These are phyloP conservation scores for Mycena sanguinolenta DNA, from an alignment of 768 basidiomycete genomes.

Conservation along the genomic window DNA sequence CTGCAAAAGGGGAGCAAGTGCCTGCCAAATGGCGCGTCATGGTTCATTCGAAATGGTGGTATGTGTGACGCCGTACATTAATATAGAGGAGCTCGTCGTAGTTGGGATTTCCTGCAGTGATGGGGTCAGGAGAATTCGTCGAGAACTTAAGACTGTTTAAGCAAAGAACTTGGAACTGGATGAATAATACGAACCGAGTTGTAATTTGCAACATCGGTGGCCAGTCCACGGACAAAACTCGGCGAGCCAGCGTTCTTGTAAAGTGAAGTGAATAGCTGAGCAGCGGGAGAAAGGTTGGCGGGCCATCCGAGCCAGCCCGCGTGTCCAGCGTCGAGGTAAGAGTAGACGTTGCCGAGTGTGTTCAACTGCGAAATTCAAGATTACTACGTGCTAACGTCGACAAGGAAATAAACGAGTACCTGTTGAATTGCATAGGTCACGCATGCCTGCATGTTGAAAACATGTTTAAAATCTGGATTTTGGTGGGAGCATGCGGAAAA, in stretches of 20 bases:
- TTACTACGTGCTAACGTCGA: too few species aligned
- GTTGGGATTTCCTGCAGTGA: constrained; percentile 71
- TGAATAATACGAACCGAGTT: constrained; percentile 52
- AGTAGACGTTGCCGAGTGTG: constrained; percentile 64
- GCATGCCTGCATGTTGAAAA: constrained; percentile 48
- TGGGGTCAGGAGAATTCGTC: constrained; percentile 68
- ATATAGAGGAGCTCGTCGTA: constrained; percentile 75
- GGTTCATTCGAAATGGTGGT: too few species aligned
- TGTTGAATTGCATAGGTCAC: constrained; percentile 68
- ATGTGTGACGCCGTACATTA: constrained; percentile 46
- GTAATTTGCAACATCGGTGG: constrained; percentile 69
- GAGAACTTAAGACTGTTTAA: constrained; percentile 51
- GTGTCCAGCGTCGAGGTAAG: constrained; percentile 74
- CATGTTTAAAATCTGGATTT: not conserved
- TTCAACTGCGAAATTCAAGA: constrained; percentile 51
- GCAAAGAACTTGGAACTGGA: not conserved
- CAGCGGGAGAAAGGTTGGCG: constrained; percentile 72
- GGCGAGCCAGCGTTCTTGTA: constrained; percentile 67
- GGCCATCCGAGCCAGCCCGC: constrained; percentile 80
- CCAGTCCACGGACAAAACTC: constrained; percentile 71
- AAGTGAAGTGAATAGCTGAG: constrained; percentile 64
- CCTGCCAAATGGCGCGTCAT: constrained; percentile 43
- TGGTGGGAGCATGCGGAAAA: not conserved
- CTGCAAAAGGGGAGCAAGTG: constrained; percentile 61
- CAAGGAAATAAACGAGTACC: too few species aligned